Evolutionary conservation across 805 yeast species (phyloP), one percentile per base, ranked within the genome.

Genomic region (Metschnikowia henanensis): DNA sequence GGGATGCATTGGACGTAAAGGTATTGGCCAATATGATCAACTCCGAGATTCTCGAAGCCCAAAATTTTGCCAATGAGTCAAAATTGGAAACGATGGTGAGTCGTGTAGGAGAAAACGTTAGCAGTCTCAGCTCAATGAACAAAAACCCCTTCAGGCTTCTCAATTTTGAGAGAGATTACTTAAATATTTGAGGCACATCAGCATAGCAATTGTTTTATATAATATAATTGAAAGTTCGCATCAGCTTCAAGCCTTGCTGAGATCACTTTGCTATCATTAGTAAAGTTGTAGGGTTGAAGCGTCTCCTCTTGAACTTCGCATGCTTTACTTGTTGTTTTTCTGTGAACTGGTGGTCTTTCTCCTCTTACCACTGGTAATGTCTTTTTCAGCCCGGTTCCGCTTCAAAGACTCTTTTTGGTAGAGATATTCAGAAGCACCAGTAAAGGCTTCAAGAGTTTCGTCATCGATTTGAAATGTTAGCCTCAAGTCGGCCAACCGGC

Each of bases 71-170:
- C 15, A 49, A 53, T 9, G 50, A 41, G 18, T 66, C 73, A 2
- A 61, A 60, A 25, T 52, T 71, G 36, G 72, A 71, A 47, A 40
- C 39, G 8, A 62, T 68, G 33, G 53, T 69, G 26, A 55, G 55
- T 16, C 55, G 54, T 25, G 70, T 66, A 12, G 59, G 61, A 41
- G 43, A 49, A 4, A 68, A 69, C 50, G 61, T 71, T 37, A 55
- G 44, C 15, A 44, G 43, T 15, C 60, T 71, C 33, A 58, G 67
- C 31, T 51, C 59, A 29, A 57, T 57, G 35, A 51, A 58, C 43
- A 74, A 70, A 46, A 63, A 61, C 26, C 58, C 60, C 32, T 71
- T 66, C 50, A 53, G 62, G 50, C 54, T 71, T 52, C 55, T 68
- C 15, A 69, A 69, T 47, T 68, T 63, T 38, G 71, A 70, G 35